Base-by-base conservation (phyloP, 129 eudicot genomes). In the Centella asiatica region DNA sequence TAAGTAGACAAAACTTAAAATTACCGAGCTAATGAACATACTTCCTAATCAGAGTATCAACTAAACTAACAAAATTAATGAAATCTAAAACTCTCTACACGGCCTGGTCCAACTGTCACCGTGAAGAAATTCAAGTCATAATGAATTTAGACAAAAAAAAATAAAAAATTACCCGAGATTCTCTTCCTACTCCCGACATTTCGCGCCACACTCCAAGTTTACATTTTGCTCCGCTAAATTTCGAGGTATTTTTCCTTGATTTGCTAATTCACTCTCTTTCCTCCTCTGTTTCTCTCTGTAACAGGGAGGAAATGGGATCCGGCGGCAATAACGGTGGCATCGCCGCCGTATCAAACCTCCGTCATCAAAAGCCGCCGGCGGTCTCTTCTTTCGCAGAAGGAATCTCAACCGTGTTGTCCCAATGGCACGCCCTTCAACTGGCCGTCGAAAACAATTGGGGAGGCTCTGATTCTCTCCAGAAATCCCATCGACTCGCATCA, bases 401-500 rank as follows among this genome's bases (percentile, higher is more conserved):
- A 36, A 57, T 57, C 9, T 57, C 45, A 25, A 19, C 12, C 39
- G 13, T 34, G 3, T 34, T 57, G 44, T 57, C 31, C 29, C 36
- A 57, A 11, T 57, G 63, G 63, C 4, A 8, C 12, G 63, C 63
- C 46, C 63, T 57, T 19, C 63, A 57, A 40, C 17, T 57, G 28
- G 63, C 63, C 4, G 63, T 57, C 18, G 45, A 57, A n/a, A 57
- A 57, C 28, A 57, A 57, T 8, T 57, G 63, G 63, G 63, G 63
- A 33, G 63, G 63, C 63, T 10, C 5, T 11, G 63, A 57, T 57
- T 57, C 63, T 18, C 46, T 57, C 12, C 6, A 10, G 27, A 57
- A 57, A 34, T 57, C 63, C 44, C 26, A 34, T 3, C 63, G 11
- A 20, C 63, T 57, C 17, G 63, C 45, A 20, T 57, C 29, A 11